These are phyloP conservation scores for Solanum neorickii DNA, from an alignment of 257 asterid species.

Conservation along the genomic window DNA sequence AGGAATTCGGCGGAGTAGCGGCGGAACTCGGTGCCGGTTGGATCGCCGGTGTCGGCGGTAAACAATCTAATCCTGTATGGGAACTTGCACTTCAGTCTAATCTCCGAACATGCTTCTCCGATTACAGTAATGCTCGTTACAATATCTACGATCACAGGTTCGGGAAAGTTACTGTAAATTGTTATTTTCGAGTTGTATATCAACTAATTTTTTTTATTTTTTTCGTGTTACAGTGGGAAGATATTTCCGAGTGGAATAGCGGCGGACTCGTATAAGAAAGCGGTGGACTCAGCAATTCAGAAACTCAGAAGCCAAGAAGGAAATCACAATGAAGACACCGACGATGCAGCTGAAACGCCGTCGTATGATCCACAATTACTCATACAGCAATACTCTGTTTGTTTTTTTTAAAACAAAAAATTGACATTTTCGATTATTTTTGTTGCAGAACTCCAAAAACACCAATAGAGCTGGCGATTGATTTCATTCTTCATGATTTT, in stretches of 20 bases:
- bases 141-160: constrained; percentile 85
- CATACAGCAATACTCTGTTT: neutral
- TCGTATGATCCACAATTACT: constrained; percentile 15
- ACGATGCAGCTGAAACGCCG: constrained; percentile 22
- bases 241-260: constrained; percentile 82
- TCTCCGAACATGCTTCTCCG: constrained; percentile 86
- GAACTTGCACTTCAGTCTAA: constrained; percentile 58
- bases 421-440: neutral
- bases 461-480: constrained; percentile 91
- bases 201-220: neutral
- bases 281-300: constrained; percentile 74
- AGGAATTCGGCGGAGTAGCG: constrained; percentile 68
- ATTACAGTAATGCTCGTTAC: constrained; percentile 79
- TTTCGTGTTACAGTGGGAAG: constrained; percentile 44
- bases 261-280: constrained; percentile 67
- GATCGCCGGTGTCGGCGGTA: constrained; percentile 96
- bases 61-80: constrained; percentile 76
- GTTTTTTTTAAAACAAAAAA: neutral
- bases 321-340: constrained; percentile 10
- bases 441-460: constrained; percentile 49
- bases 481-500: constrained; percentile 88
- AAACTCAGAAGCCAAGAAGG: constrained; percentile 38
- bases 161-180: neutral
- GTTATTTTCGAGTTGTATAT: neutral
- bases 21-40: constrained; percentile 98